Conservation (phyloP, 2,329 filamentous ascomycete genomes). For the Bipolaris zeicola region DNA sequence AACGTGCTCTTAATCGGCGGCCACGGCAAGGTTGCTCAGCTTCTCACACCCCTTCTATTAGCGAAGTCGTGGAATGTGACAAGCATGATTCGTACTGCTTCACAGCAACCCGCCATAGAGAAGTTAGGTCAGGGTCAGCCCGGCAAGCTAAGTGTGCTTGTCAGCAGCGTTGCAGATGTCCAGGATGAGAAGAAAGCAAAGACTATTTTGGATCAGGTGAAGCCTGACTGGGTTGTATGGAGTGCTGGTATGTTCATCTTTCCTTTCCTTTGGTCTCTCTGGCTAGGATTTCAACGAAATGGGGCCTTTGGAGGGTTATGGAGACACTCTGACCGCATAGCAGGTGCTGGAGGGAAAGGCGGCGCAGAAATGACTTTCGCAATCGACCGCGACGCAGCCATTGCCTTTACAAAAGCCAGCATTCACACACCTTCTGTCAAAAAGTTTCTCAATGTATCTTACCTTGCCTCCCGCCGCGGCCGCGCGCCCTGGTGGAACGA, state of each 20-base stretch:
- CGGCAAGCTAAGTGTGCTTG: conserved; percentile 70
- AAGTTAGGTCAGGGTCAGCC: conserved; percentile 63
- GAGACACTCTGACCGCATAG: neutral
- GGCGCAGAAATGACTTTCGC: conserved; percentile 57
- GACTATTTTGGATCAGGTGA: conserved; percentile 64
- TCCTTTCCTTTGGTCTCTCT: neutral
- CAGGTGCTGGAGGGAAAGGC: conserved; percentile 62
- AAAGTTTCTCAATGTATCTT: conserved; percentile 63
- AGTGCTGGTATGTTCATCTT: conserved; percentile 60
- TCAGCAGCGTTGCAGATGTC: conserved; percentile 74
- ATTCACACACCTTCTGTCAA: conserved; percentile 53
- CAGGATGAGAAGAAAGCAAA: conserved; percentile 67
- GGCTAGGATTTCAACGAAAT: neutral
- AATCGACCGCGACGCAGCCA: conserved; percentile 61
- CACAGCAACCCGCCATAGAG: conserved; percentile 68
- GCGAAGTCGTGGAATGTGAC: conserved; percentile 77
- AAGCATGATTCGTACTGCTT: conserved; percentile 74
- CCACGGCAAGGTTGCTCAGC: conserved; percentile 77
- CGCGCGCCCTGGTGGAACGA: conserved; percentile 59
- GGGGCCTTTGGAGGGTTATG: neutral
- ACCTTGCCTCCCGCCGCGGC: conserved; percentile 56
- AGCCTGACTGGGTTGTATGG: conserved; percentile 71
- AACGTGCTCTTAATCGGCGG: conserved; percentile 74
- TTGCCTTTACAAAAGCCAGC: conserved; percentile 59
- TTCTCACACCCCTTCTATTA: conserved; percentile 77